Percentiles rank a stretch among this genome's conserved stretches.
Conservation (phyloP, 495 filamentous ascomycete genomes). For the Echria macrotheca region DNA sequence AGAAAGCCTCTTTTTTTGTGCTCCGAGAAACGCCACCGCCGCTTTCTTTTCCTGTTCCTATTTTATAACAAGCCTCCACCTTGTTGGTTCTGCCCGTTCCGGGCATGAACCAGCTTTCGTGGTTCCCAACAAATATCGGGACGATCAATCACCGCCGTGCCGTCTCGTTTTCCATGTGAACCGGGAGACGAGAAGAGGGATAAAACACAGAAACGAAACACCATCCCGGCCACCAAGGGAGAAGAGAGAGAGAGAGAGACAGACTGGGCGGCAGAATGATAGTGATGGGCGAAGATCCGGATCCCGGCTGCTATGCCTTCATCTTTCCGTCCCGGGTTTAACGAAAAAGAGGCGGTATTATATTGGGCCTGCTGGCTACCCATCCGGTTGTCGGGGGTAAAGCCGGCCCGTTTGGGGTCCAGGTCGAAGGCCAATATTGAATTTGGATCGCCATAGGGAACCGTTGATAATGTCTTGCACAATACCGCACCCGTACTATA, state of each 20-base stretch:
- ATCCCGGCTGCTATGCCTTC: background rate
- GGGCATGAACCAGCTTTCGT: constrained; percentile 1
- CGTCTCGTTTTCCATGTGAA: background rate
- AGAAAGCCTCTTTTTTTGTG: too few species aligned
- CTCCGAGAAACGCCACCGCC: too few species aligned
- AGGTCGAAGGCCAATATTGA: background rate
- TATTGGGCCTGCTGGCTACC: constrained; percentile 1
- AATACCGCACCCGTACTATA: too few species aligned
- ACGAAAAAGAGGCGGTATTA: background rate
- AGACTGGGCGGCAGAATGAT: too few species aligned
- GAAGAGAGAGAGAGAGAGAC: background rate
- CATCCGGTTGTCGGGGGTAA: constrained; percentile 2
- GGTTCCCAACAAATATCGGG: constrained; percentile 3
- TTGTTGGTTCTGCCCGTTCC: background rate
- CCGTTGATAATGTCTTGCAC: background rate
- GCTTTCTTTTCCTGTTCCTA: too few species aligned
- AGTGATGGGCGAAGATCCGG: too few species aligned
- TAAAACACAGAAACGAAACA: constrained; percentile 5
- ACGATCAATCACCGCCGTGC: constrained; percentile 3
- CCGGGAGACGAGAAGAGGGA: constrained; percentile 3
- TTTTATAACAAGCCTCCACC: too few species aligned
- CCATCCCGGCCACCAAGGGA: background rate
- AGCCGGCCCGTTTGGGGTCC: constrained; percentile 5
- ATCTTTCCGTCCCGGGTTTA: background rate
- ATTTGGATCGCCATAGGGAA: constrained; percentile 5